Base-by-base conservation (phyloP, 306 rosid genomes). In the Corylus americana region DNA sequence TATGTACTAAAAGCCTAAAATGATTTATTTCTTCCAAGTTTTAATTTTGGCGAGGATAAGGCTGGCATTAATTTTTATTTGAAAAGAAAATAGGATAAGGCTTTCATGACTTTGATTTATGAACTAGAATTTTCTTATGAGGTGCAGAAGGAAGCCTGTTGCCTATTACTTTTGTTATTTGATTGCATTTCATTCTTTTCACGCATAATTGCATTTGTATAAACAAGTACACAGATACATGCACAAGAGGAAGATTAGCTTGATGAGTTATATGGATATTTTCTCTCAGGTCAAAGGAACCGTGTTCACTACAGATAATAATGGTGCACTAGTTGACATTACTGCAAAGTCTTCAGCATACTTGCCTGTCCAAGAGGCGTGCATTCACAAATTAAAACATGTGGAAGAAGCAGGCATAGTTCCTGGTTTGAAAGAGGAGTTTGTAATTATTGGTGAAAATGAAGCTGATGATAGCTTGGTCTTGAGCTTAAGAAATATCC, bases 311-410 rank as follows among this genome's bases (percentile, higher is more conserved):
- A 89, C 88, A 7, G 99, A 95, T 81, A 55, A 50, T 6, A 76
- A 79, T 81, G 98, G 99, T 55, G 99, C 99, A 50, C 81, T 89
- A 82, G 94, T 95, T 61, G 96, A 95, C 85, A 91, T 90, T 74
- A 86, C 91, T 51, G 92, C 97, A 10, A 95, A 95, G 83, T 95
- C 99, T 20, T 85, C 97, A 0, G 97, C 99, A 11, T 92, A 90
- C 82, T 90, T 95, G 90, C 97, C 97, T 3, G 44, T 93, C 61
- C 87, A 82, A 76, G 99, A 93, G 89, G 93, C 98, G 7, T 80
- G 89, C 74, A 88, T 90, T 78, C 89, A 86, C 83, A 88, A 55
- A 82, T 82, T 93, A 80, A 93, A 80, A 83, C 90, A 87, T 72
- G 96, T 95, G 11, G 86, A 88, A 86, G 97, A 93, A 44, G 97